phyloP scores from a whole-genome alignment of 83 land plant genomes.

The Larix sibirica region DNA sequence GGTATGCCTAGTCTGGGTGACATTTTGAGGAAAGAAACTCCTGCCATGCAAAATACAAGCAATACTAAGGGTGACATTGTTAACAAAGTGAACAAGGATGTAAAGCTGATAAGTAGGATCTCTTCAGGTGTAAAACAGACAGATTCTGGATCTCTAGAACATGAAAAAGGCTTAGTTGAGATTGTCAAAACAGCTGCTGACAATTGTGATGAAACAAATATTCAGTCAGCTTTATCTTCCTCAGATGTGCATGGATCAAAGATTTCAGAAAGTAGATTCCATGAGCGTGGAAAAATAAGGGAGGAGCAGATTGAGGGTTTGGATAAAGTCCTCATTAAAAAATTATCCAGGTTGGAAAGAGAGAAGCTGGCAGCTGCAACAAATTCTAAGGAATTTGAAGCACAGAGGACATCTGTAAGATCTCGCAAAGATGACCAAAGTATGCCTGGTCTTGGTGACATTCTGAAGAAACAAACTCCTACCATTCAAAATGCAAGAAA shows the following conservation, averaged over 20 bases:
- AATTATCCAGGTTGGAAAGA: constrained; percentile 22
- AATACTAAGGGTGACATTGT: neutral
- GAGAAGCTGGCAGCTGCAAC: constrained; percentile 31
- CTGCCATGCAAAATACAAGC: neutral
- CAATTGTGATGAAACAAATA: neutral
- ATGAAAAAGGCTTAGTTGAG: neutral
- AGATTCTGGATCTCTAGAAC: neutral
- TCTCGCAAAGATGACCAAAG: constrained; percentile 2
- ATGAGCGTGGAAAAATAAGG: neutral
- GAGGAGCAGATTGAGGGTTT: constrained; percentile 11
- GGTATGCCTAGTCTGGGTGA: constrained; percentile 6
- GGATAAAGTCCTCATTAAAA: constrained; percentile 24
- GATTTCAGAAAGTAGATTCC: neutral
- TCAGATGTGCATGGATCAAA: neutral
- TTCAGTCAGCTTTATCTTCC: neutral
- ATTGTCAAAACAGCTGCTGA: neutral
- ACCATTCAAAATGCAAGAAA: neutral
- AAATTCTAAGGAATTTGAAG: constrained; percentile 1
- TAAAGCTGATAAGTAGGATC: neutral
- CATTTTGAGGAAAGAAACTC: constrained; percentile 7
- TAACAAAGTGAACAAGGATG: constrained; percentile 3
- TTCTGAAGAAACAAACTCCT: constrained; percentile 5
- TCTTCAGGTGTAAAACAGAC: neutral
- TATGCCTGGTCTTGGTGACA: constrained; percentile 10
- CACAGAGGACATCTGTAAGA: neutral